Evolutionary conservation across 176 grass and related monocot species (phyloP).

Genomic region (Luzula sylvatica): DNA sequence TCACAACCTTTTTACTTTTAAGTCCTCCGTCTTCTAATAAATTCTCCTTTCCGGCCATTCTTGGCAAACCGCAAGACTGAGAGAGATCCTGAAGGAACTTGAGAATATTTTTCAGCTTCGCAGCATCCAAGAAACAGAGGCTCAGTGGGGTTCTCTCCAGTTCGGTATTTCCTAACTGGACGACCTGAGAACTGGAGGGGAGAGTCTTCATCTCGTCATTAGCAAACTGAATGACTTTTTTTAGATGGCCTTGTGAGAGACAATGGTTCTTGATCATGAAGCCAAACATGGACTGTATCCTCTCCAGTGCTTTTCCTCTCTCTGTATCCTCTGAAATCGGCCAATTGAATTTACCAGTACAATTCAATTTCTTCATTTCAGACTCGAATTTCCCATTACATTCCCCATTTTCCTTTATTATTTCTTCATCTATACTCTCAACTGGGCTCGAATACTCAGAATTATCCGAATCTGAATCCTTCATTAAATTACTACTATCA

Average conservation of each 20-base stretch:
- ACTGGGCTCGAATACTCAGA: slow-evolving; percentile 40
- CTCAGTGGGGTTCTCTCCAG: slow-evolving; percentile 59
- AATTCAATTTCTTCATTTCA: slow-evolving; percentile 15
- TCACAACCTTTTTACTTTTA: slow-evolving; percentile 11
- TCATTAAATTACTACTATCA: slow-evolving; percentile 24
- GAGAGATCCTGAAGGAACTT: slow-evolving; percentile 76
- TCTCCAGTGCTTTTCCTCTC: slow-evolving; percentile 53
- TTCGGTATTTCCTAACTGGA: slow-evolving; percentile 34
- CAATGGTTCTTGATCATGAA: slow-evolving; percentile 60
- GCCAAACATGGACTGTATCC: slow-evolving; percentile 44
- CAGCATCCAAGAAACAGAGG: slow-evolving; percentile 69
- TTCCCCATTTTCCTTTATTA: slow-evolving; percentile 12
- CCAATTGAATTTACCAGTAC: slow-evolving; percentile 30
- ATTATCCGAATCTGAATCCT: slow-evolving; percentile 44
- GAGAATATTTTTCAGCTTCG: slow-evolving; percentile 42
- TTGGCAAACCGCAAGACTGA: slow-evolving; percentile 52
- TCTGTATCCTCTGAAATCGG: slow-evolving; percentile 76
- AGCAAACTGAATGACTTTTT: slow-evolving; percentile 53
- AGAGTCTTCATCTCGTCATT: slow-evolving; percentile 58
- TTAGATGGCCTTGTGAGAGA: slow-evolving; percentile 61
- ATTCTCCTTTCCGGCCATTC: slow-evolving; percentile 47
- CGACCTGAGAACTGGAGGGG: slow-evolving; percentile 27
- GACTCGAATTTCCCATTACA: slow-evolving; percentile 32
- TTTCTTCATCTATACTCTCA: slow-evolving; percentile 53
- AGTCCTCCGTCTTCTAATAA: slow-evolving; percentile 30